Evolutionary conservation across 1,284 basidiomycete genomes (phyloP).

Genomic region (Ceratobasidium sp.): DNA sequence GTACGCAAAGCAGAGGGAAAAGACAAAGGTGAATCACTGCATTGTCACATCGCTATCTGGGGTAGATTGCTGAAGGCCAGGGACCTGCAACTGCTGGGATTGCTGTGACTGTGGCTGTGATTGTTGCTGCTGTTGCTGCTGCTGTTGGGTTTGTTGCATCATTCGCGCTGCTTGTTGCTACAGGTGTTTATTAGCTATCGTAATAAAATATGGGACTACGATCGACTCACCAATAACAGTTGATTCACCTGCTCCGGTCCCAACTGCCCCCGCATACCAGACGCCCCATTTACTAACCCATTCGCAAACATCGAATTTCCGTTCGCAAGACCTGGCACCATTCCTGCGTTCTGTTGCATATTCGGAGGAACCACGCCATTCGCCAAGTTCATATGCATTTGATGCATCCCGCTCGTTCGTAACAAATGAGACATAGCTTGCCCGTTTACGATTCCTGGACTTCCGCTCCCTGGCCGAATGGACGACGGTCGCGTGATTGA

Average conservation of each 20-base stretch:
- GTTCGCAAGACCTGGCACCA: neutral
- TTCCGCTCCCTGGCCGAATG: slow-evolving; percentile 29
- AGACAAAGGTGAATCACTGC: slow-evolving; percentile 18
- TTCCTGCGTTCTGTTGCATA: slow-evolving; percentile 20
- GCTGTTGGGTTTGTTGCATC: slow-evolving; percentile 23
- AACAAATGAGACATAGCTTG: slow-evolving; percentile 35
- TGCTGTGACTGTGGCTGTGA: slow-evolving; percentile 6
- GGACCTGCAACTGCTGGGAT: slow-evolving; percentile 36
- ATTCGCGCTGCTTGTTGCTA: slow-evolving; percentile 38
- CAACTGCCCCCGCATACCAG: slow-evolving; percentile 20
- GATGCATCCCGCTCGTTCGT: slow-evolving; percentile 33
- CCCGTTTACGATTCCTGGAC: slow-evolving; percentile 39
- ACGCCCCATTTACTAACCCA: slow-evolving; percentile 9
- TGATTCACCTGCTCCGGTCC: slow-evolving; percentile 40
- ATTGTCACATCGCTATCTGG: slow-evolving; percentile 37
- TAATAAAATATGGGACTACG: neutral
- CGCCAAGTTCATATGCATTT: slow-evolving; percentile 40
- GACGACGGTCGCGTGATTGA: slow-evolving; percentile 34
- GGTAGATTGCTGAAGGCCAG: slow-evolving; percentile 16
- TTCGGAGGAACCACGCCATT: slow-evolving; percentile 34
- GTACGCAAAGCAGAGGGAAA: neutral
- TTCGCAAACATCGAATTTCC: slow-evolving; percentile 23
- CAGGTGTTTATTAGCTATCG: neutral
- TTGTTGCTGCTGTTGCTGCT: slow-evolving; percentile 37
- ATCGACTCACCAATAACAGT: slow-evolving; percentile 27